phyloP scores from a whole-genome alignment of 2,329 filamentous ascomycete species.

The Alternaria hordeiaustralica region DNA sequence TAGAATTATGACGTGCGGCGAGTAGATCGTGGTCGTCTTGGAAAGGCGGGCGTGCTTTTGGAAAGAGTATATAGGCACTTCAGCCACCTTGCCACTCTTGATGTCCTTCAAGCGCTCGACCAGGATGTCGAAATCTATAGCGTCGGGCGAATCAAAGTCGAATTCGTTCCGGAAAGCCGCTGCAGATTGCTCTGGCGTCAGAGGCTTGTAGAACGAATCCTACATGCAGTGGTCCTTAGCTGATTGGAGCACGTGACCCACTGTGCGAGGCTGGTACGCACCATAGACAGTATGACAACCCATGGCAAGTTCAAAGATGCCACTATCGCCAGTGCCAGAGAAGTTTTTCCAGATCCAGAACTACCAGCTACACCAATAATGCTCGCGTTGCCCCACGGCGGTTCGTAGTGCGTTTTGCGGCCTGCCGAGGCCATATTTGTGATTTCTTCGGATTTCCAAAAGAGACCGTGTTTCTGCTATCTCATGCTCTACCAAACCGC shows the following conservation, averaged over 20 bases:
- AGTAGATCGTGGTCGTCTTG: slow-evolving; percentile 88
- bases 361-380: slow-evolving; percentile 97
- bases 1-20: slow-evolving; percentile 91
- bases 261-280: slow-evolving; percentile 49
- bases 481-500: slow-evolving; percentile 15
- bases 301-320: slow-evolving; percentile 89
- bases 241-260: slow-evolving; percentile 32
- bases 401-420: slow-evolving; percentile 74
- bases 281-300: slow-evolving; percentile 98
- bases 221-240: slow-evolving; percentile 48
- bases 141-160: slow-evolving; percentile 93
- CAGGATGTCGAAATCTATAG: slow-evolving; percentile 91
- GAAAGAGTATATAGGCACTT: slow-evolving; percentile 96
- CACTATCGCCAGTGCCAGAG: slow-evolving; percentile 89
- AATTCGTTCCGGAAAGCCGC: slow-evolving; percentile 89
- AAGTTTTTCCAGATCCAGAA: slow-evolving; percentile 95
- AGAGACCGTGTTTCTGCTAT: not conserved
- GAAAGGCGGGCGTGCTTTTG: slow-evolving; percentile 82
- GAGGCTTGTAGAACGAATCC: slow-evolving; percentile 97
- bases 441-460: not conserved
- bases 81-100: slow-evolving; percentile 86
- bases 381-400: slow-evolving; percentile 94
- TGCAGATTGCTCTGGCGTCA: slow-evolving; percentile 78
- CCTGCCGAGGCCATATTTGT: slow-evolving; percentile 31
- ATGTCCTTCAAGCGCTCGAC: slow-evolving; percentile 81